Evolutionary conservation across 176 grass and related monocot species (phyloP).

Genomic region (Aegilops tauschii): DNA sequence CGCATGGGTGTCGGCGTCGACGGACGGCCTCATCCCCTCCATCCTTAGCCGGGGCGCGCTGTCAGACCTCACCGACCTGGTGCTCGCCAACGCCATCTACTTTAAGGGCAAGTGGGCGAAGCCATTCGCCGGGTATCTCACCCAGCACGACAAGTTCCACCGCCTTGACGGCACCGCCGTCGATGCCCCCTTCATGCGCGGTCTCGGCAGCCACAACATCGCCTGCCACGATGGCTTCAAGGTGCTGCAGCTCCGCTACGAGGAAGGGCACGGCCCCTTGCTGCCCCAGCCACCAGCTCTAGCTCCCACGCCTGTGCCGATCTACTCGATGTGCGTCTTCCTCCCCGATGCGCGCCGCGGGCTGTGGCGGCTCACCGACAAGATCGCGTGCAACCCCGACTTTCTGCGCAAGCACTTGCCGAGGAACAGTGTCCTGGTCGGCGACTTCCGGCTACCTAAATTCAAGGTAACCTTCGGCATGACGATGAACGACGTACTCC

Average conservation of each 20-base stretch:
- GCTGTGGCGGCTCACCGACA: background rate
- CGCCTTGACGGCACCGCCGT: background rate
- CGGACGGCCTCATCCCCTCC: background rate
- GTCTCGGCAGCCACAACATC: background rate
- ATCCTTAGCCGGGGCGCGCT: background rate
- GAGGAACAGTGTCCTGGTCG: background rate
- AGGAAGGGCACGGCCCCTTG: background rate
- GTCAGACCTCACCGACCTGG: background rate
- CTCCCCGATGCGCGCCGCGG: slow-evolving; percentile 2
- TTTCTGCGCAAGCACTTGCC: slow-evolving; percentile 8
- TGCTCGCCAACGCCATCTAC: slow-evolving; percentile 38
- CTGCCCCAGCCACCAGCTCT: background rate
- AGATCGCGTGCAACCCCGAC: background rate
- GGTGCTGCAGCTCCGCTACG: slow-evolving; percentile 4
- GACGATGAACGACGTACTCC: background rate
- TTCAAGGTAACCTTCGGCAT: background rate
- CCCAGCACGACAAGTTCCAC: slow-evolving; percentile 1
- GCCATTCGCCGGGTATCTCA: background rate
- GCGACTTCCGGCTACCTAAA: background rate
- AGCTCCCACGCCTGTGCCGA: background rate
- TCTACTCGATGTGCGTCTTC: slow-evolving; percentile 28
- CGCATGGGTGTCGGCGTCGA: background rate
- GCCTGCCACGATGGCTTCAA: slow-evolving; percentile 30
- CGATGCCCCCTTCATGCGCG: slow-evolving; percentile 24
- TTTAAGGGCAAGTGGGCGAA: slow-evolving; percentile 28